These are phyloP conservation scores for Eleusine indica DNA, from an alignment of 176 grass and related monocot genomes.

Conservation along the genomic window DNA sequence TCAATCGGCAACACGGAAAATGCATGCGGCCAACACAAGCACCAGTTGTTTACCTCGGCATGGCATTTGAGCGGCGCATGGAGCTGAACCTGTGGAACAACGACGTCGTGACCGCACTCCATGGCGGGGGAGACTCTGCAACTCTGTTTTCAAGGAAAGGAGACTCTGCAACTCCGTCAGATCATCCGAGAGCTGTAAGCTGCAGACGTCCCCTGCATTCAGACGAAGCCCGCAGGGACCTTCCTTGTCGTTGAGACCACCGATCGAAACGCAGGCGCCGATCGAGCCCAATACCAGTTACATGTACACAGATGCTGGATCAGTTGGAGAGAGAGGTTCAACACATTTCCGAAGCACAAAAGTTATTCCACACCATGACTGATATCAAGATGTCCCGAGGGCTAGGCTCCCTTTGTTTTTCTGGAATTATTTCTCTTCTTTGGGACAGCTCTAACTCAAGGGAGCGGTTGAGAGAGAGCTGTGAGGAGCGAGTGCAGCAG, in stretches of 20 bases:
- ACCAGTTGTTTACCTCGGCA: constrained; percentile 32
- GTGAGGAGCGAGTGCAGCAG: constrained; percentile 31
- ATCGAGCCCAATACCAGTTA: constrained; percentile 21
- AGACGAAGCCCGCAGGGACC: constrained; percentile 11
- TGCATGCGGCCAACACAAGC: too few relatives aligned
- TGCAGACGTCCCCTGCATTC: constrained; percentile 43
- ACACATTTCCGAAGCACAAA: constrained; percentile 20
- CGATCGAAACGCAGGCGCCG: not conserved
- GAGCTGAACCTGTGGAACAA: not conserved
- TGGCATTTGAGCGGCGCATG: constrained; percentile 27
- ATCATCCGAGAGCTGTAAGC: constrained; percentile 27
- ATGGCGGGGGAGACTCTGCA: constrained; percentile 17
- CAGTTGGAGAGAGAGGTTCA: constrained; percentile 14
- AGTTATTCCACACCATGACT: constrained; percentile 26
- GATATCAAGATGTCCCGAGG: not conserved
- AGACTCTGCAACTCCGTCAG: constrained; percentile 28
- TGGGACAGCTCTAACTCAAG: constrained; percentile 57
- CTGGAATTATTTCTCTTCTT: constrained; percentile 43
- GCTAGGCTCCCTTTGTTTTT: constrained; percentile 43
- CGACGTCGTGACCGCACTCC: constrained; percentile 24
- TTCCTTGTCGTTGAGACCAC: not conserved
- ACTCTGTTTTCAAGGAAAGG: not conserved
- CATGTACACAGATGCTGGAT: constrained; percentile 36
- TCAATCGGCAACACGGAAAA: not conserved
- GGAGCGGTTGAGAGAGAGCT: constrained; percentile 63